A percentile compares a stretch with the other conserved stretches of the same genome.
These are phyloP conservation scores for Achlya hypogyna DNA, from an alignment of 352 stramenopile genomes.

Conservation along the genomic window DNA sequence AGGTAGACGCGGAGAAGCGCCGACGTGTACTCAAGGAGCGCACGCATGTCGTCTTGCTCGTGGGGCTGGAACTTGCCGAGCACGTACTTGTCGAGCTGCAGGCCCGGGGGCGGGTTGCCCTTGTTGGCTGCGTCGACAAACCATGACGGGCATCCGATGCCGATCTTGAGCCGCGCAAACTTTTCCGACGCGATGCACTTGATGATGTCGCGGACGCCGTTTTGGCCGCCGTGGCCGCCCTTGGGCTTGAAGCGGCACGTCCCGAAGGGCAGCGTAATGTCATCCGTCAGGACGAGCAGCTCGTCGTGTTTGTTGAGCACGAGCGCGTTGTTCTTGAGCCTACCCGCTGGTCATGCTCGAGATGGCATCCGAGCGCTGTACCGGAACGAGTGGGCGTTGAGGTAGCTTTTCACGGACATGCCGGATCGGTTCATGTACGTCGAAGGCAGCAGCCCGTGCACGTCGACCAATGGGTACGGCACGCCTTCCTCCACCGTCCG, in stretches of 20 bases:
- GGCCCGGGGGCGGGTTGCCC: constrained; percentile 57
- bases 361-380: neutral
- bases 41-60: constrained; percentile 60
- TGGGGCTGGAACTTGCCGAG: constrained; percentile 64
- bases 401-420: constrained; percentile 62
- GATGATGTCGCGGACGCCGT: constrained; percentile 77
- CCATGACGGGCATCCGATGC: constrained; percentile 67
- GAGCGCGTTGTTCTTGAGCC: constrained; percentile 74
- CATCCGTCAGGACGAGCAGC: constrained; percentile 71
- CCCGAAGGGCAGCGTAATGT: constrained; percentile 73
- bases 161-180: constrained; percentile 76
- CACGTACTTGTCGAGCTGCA: constrained; percentile 77
- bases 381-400: constrained; percentile 69
- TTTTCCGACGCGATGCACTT: constrained; percentile 72
- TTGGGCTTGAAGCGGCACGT: constrained; percentile 75
- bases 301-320: constrained; percentile 74
- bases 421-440: constrained; percentile 85
- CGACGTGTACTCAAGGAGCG: constrained; percentile 55
- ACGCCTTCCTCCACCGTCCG: constrained; percentile 67
- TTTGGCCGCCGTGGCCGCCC: constrained; percentile 67
- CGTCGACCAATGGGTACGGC: constrained; percentile 59
- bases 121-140: constrained; percentile 32
- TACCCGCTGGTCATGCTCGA: neutral
- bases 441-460: constrained; percentile 58
- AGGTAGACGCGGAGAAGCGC: constrained; percentile 74